Evolutionary conservation across 768 basidiomycete species (phyloP), one percentile per base, ranked within the genome.

Genomic region (Dioszegia crocea): DNA sequence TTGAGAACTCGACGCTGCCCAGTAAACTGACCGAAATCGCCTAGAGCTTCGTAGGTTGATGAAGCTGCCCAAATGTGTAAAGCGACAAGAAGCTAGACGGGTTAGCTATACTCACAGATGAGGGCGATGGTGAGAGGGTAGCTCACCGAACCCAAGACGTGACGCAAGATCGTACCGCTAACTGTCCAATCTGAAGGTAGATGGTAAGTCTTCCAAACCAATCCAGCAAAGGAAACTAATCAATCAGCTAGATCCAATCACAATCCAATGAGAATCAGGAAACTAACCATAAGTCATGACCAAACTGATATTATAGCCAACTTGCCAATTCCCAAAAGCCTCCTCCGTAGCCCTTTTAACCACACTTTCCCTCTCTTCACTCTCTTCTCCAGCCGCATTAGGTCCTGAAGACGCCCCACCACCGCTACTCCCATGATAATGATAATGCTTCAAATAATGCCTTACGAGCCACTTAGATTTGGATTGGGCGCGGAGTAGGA

Each of bases 251-350:
- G n/a, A 33, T 23, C 5, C 6, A 19, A 14, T 31, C 43, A 33
- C 8, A n/a, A 4, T 11, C 21, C 45, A 21, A 29, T 4, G n/a
- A 10, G 30, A 5, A 3, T 16, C 31, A n/a, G 43, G 4, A 17
- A 26, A 78, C 81, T 19, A 59, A 93, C 92, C 86, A 75, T 93
- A 97, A 3, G 88, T 93, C 92, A 97, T 96, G 76, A 86, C 87
- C 82, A 93, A 81, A 76, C 88, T 91, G 76, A 91, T 76, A 76
- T 97, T 98, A 75, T 93, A 98, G 26, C 90, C 81, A 4, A 82
- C 82, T 77, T 97, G 97, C 92, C 93, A 99, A 76, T 96, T 97
- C 26, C 83, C 81, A 67, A 97, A 99, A 0, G 94, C 91, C 73
- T 99, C 96, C 38, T 85, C 82, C n/a, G 92, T 84, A 0, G 94